Evolutionary conservation across 192 early-diverging fungal species (phyloP).

Genomic region (Coemansia sp.): DNA sequence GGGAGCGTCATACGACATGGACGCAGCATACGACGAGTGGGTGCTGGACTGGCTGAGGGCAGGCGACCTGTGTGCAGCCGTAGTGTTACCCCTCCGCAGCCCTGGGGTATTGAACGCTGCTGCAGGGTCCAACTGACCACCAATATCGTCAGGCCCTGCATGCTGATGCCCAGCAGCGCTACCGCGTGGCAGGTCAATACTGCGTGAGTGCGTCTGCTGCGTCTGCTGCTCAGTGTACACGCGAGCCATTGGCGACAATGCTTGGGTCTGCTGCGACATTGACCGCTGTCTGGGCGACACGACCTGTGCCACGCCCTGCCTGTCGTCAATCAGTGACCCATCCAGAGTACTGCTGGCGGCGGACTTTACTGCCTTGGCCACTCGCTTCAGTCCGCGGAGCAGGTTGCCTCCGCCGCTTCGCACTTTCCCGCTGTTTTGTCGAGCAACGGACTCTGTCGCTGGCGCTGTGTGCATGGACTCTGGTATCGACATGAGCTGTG

Average conservation of each 20-base stretch:
- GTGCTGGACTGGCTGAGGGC: background rate
- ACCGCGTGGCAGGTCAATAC: constrained; percentile 20
- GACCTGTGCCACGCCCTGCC: background rate
- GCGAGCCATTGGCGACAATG: constrained; percentile 6
- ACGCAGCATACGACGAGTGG: background rate
- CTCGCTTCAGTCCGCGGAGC: constrained; percentile 36
- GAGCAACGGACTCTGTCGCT: background rate
- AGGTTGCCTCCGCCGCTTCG: constrained; percentile 19
- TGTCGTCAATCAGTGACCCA: background rate
- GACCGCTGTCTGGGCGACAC: constrained; percentile 36
- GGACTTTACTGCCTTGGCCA: constrained; percentile 43
- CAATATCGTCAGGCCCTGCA: background rate
- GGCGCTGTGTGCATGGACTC: background rate
- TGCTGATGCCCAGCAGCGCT: background rate
- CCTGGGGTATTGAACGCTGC: background rate
- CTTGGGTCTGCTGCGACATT: constrained; percentile 28
- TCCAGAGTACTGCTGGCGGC: constrained; percentile 21
- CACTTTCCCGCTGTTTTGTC: constrained; percentile 12
- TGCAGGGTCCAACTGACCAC: background rate
- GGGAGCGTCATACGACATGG: constrained; percentile 3
- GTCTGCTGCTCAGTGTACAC: constrained; percentile 10
- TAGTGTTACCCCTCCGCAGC: background rate
- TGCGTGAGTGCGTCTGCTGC: constrained; percentile 14
- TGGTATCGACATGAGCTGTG: constrained; percentile 1
- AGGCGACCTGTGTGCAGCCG: background rate